phyloP scores from a whole-genome alignment of 306 rosid species.

The Vachellia collinsii region DNA sequence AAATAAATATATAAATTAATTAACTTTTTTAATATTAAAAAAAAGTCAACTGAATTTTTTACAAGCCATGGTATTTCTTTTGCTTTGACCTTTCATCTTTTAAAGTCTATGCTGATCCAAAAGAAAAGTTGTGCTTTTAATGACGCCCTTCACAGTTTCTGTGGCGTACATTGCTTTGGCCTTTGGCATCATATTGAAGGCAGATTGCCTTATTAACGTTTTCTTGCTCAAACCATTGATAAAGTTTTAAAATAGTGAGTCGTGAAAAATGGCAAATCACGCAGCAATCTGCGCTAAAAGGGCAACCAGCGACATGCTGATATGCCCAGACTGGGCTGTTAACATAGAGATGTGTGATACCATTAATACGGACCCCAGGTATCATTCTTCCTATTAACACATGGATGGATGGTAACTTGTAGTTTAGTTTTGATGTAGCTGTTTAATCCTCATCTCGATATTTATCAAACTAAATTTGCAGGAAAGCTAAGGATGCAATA shows the following conservation, averaged over 20 bases:
- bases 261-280: constrained; percentile 67
- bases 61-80: too few relatives aligned
- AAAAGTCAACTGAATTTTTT: too few relatives aligned
- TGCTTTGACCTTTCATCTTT: background rate
- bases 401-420: background rate
- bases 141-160: background rate
- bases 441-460: background rate
- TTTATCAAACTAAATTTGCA: constrained; percentile 51
- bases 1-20: too few relatives aligned
- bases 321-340: constrained; percentile 96
- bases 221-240: constrained; percentile 26
- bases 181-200: constrained; percentile 29
- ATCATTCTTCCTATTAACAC: constrained; percentile 30
- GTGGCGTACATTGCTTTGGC: background rate
- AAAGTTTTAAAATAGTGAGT: constrained; percentile 37
- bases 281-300: constrained; percentile 90
- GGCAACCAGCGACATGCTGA: constrained; percentile 95
- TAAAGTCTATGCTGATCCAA: background rate
- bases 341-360: constrained; percentile 93
- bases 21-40: too few relatives aligned
- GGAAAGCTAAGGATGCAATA: constrained; percentile 97
- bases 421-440: constrained; percentile 28
- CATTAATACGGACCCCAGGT: constrained; percentile 88
- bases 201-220: constrained; percentile 6
- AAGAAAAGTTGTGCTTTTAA: background rate